Base-by-base conservation (phyloP, 495 filamentous ascomycete genomes). In the Aspergillus bridgeri region DNA sequence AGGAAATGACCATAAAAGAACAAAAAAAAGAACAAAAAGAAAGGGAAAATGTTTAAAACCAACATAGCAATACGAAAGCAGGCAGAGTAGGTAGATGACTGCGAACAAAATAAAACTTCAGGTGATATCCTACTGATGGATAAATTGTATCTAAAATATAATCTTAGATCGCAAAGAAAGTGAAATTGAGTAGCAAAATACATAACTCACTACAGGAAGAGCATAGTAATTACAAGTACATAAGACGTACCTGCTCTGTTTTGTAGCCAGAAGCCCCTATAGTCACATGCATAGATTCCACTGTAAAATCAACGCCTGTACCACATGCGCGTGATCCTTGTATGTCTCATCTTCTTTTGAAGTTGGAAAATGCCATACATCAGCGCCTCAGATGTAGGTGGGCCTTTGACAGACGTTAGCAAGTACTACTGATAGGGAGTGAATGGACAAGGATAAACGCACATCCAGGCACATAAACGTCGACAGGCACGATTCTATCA, bases 301-400 rank as follows among this genome's bases (percentile, higher is more conserved):
- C 42, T 5, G 18, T 18, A 48, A 53, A 60, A 55, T 57, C 64
- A 77, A 61, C 76, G 75, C 43, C 77, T 68, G 64, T 80, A 80
- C 77, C 77, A 80, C 74, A 80, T 78, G 56, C 77, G 74, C 20
- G 77, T 80, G 59, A 80, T 80, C 53, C 75, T 73, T 29, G 91
- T 94, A 69, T 92, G 83, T 72, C 90, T 79, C 88, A 91, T 92
- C 83, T 95, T 96, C 79, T 92, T 89, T 79, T 95, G 90, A 60
- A 95, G 82, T 75, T 93, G 90, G 75, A 95, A 90, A 65, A 95
- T 90, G 45, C 91, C 92, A 73, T 95, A 96, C 89, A 96, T 95
- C 60, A 97, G 76, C 51, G 91, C 92, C 77, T 97, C 92, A 55
- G 83, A 85, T 8, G 92, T 96, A 22, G 92, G 92, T 48, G 92